Base-by-base conservation (phyloP, 495 filamentous ascomycete species). In the Stereocaulon alpinum region DNA sequence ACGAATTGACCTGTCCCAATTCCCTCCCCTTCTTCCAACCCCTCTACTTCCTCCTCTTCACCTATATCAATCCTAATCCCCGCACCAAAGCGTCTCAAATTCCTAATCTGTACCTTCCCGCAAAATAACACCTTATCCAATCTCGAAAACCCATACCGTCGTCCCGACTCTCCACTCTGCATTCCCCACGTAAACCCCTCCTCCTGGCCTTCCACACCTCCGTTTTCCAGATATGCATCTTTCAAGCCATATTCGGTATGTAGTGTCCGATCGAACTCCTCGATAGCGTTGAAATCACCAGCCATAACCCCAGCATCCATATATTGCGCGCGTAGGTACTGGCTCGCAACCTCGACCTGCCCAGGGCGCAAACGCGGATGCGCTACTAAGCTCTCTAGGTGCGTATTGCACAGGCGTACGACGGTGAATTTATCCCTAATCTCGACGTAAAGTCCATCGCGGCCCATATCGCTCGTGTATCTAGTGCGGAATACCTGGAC, bases 211-310 rank as follows among this genome's bases (percentile, higher is more conserved):
- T 82, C 80, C 18, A 60, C 24, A 3, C 77, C 77, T 11, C 78
- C 79, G 3, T 69, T 67, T 55, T 77, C 74, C 0, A 83, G 72
- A 63, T 77, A 82, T 10, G 77, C 76, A 64, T 84, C 80, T 49
- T 67, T 66, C 1, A 83, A 71, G 1, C 64, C 68, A 61, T 80
- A 76, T 7, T 74, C 72, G 10, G 45, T 42, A 48, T 74, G 76
- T 14, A 80, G 66, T 7, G 71, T 71, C 42, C 63, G 60, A 65
- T 83, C 80, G 70, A 73, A 80, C 14, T 69, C 67, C 62, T 82
- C 68, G 50, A 82, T 80, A 15, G 81, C 80, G 49, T 84, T 83
- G 32, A 81, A 69, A 63, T 83, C 79, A 1, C 80, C 81, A 0
- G 73, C 61, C 61, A 73, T 27, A 61, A 79, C 45, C 3, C 70